phyloP scores from a whole-genome alignment of 2,329 filamentous ascomycete genomes.

The Pleomassaria siparia region DNA sequence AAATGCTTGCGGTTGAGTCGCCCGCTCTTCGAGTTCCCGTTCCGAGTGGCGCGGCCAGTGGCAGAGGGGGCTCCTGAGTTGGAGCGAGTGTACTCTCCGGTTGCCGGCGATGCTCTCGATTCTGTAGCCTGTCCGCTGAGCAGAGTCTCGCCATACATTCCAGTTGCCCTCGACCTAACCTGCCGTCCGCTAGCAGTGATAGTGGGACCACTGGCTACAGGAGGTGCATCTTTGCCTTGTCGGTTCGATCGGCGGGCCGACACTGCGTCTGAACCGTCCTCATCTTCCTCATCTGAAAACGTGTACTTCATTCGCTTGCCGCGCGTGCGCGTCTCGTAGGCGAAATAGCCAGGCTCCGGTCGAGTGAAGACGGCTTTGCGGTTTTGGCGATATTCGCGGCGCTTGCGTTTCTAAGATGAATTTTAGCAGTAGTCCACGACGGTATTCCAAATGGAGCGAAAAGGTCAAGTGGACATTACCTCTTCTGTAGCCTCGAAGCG shows the following conservation, averaged over 20 bases:
- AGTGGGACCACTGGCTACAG: slow-evolving; percentile 64
- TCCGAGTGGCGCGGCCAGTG: slow-evolving; percentile 48
- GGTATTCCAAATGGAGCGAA: background rate
- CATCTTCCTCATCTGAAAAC: slow-evolving; percentile 89
- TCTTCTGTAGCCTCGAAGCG: slow-evolving; percentile 93
- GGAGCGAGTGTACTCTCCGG: slow-evolving; percentile 47
- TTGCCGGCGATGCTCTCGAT: slow-evolving; percentile 44
- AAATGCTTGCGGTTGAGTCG: slow-evolving; percentile 42
- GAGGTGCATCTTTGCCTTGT: slow-evolving; percentile 71
- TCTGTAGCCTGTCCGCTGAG: slow-evolving; percentile 55
- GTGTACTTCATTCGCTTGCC: slow-evolving; percentile 97
- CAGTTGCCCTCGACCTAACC: slow-evolving; percentile 64
- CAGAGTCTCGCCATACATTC: slow-evolving; percentile 65
- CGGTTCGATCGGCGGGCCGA: slow-evolving; percentile 66
- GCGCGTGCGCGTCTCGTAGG: slow-evolving; percentile 94
- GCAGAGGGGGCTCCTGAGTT: slow-evolving; percentile 50
- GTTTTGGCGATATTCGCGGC: slow-evolving; percentile 84
- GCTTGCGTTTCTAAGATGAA: slow-evolving; percentile 77
- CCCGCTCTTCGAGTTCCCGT: slow-evolving; percentile 24
- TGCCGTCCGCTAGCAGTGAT: slow-evolving; percentile 87
- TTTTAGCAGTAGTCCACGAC: slow-evolving; percentile 15
- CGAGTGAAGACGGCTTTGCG: slow-evolving; percentile 86
- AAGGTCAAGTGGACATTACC: no score
- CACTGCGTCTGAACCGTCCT: slow-evolving; percentile 65
- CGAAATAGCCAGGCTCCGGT: slow-evolving; percentile 84